Evolutionary conservation across 2,329 filamentous ascomycete species (phyloP).

Genomic region (Xylaria sp.): DNA sequence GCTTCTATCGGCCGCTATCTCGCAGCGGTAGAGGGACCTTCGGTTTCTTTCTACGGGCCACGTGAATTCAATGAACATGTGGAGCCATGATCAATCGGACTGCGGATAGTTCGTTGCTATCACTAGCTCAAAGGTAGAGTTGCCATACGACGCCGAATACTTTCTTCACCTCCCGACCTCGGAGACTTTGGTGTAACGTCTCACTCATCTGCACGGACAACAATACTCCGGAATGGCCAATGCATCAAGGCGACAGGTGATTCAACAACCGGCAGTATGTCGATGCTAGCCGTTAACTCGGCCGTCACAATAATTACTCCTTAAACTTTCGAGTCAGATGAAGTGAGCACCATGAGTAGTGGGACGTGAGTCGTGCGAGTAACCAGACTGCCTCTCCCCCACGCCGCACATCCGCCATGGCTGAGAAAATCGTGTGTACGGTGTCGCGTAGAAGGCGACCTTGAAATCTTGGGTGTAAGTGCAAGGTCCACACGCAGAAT

Average conservation of each 20-base stretch:
- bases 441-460: neutral
- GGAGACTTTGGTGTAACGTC: constrained; percentile 22
- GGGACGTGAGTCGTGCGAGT: neutral
- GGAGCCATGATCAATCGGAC: constrained; percentile 3
- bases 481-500: constrained; percentile 1
- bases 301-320: neutral
- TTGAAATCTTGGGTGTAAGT: neutral
- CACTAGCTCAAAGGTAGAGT: neutral
- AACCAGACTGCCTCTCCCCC: neutral
- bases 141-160: neutral
- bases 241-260: neutral
- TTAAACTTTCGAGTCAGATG: neutral
- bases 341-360: neutral
- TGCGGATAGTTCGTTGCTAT: neutral
- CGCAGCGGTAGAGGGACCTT: neutral
- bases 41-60: neutral
- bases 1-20: neutral
- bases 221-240: neutral
- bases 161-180: neutral
- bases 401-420: neutral
- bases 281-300: neutral
- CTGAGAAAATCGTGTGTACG: neutral
- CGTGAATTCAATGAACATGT: neutral
- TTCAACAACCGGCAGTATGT: constrained; percentile 10
- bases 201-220: too few species aligned